Evolutionary conservation across 805 yeast genomes (phyloP).

Genomic region (Ogataea minuta): DNA sequence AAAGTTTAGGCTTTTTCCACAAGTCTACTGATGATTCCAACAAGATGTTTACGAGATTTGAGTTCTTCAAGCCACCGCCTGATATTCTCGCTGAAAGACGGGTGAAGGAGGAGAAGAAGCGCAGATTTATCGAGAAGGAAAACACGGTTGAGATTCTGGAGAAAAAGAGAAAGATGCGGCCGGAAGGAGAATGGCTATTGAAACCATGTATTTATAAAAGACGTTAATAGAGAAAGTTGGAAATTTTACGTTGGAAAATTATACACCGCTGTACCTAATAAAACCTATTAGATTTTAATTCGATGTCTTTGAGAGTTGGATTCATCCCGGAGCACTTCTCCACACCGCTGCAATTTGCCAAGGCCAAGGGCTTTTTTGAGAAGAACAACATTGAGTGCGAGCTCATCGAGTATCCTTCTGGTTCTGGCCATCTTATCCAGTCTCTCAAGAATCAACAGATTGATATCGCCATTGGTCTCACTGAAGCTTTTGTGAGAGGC

Average conservation of each 20-base stretch:
- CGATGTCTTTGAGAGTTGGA: slow-evolving; percentile 54
- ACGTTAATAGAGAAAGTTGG: slow-evolving; percentile 41
- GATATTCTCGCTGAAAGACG: slow-evolving; percentile 62
- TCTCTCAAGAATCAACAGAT: slow-evolving; percentile 60
- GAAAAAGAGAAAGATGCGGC: slow-evolving; percentile 47
- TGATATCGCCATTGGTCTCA: slow-evolving; percentile 83
- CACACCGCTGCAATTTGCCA: slow-evolving; percentile 78
- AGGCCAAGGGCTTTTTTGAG: slow-evolving; percentile 53
- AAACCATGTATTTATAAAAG: slow-evolving; percentile 97
- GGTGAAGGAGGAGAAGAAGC: slow-evolving; percentile 59
- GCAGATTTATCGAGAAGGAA: slow-evolving; percentile 70
- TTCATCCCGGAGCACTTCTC: slow-evolving; percentile 91
- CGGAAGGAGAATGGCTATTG: slow-evolving; percentile 86
- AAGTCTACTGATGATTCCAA: slow-evolving; percentile 82
- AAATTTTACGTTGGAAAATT: not conserved
- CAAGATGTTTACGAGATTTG: slow-evolving; percentile 93
- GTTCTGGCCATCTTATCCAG: slow-evolving; percentile 84
- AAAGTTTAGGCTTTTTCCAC: slow-evolving; percentile 80
- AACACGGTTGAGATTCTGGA: slow-evolving; percentile 57
- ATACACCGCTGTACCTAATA: not conserved
- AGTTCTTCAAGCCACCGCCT: slow-evolving; percentile 82
- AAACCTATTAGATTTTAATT: not conserved
- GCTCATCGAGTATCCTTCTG: slow-evolving; percentile 72
- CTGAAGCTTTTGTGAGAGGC: slow-evolving; percentile 89
- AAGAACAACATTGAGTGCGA: slow-evolving; percentile 53